These are phyloP conservation scores for Sporothrix pseudoabietina DNA, from an alignment of 2,329 filamentous ascomycete species.

Conservation along the genomic window DNA sequence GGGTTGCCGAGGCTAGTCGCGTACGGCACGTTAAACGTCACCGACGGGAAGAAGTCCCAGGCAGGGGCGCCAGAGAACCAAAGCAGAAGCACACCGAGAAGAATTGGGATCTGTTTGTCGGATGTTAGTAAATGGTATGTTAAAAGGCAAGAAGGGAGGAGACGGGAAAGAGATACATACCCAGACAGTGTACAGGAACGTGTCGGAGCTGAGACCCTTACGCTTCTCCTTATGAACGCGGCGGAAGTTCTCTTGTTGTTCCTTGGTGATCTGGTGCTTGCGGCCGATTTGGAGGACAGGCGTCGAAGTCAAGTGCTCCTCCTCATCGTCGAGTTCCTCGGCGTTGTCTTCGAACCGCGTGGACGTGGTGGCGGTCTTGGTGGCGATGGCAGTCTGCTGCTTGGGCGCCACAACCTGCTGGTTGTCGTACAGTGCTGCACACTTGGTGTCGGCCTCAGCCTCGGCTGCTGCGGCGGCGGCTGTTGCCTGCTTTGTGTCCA, in stretches of 20 bases:
- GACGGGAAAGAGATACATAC: slow-evolving; percentile 47
- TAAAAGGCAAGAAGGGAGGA: background rate
- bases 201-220: slow-evolving; percentile 64
- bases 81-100: slow-evolving; percentile 34
- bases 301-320: slow-evolving; percentile 43
- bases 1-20: slow-evolving; percentile 33
- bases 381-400: slow-evolving; percentile 31
- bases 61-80: slow-evolving; percentile 34
- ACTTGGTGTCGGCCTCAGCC: slow-evolving; percentile 61
- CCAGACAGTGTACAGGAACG: slow-evolving; percentile 70
- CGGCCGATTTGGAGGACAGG: slow-evolving; percentile 61
- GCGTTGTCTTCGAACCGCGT: slow-evolving; percentile 42
- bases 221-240: slow-evolving; percentile 63
- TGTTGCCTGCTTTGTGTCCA: slow-evolving; percentile 61
- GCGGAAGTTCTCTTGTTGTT: slow-evolving; percentile 65
- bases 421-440: slow-evolving; percentile 54
- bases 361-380: slow-evolving; percentile 32
- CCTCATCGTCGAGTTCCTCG: slow-evolving; percentile 13
- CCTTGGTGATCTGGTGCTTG: slow-evolving; percentile 65
- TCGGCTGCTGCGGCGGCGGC: slow-evolving; percentile 61
- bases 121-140: background rate
- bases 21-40: slow-evolving; percentile 35
- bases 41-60: slow-evolving; percentile 33
- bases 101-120: slow-evolving; percentile 33
- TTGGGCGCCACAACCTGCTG: background rate